These are phyloP conservation scores for Boletus rubescentipes DNA, from an alignment of 768 basidiomycete species.

Conservation along the genomic window DNA sequence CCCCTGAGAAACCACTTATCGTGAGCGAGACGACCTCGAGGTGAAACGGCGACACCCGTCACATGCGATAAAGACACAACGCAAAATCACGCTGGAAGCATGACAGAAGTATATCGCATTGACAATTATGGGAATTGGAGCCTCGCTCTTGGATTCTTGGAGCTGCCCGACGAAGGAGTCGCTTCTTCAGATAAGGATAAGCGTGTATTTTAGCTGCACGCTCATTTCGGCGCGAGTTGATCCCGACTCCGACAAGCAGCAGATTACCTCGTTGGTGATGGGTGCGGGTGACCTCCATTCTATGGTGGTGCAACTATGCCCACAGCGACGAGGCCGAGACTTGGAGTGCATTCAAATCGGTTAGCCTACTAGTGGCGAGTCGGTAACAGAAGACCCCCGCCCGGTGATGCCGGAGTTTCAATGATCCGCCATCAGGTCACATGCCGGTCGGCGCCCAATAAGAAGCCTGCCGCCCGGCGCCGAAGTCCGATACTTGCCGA, in stretches of 20 bases:
- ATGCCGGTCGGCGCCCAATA: neutral
- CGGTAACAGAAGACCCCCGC: neutral
- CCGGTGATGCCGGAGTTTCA: neutral
- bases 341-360: no score
- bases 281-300: neutral
- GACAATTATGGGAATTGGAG: neutral
- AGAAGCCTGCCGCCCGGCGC: neutral
- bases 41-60: slow-evolving; percentile 2
- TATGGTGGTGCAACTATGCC: neutral
- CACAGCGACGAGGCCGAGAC: no score
- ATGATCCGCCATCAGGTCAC: neutral
- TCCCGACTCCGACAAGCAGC: neutral
- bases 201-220: neutral
- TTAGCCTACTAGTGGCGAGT: no score
- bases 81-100: no score
- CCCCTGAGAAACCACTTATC: neutral
- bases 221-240: neutral
- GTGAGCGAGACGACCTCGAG: neutral
- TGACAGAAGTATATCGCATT: no score
- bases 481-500: neutral
- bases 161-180: neutral
- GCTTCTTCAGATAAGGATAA: neutral
- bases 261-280: neutral
- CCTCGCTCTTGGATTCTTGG: neutral
- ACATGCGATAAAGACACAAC: no score